These are phyloP conservation scores for Collybia mongolica DNA, from an alignment of 768 basidiomycete species.

Conservation along the genomic window DNA sequence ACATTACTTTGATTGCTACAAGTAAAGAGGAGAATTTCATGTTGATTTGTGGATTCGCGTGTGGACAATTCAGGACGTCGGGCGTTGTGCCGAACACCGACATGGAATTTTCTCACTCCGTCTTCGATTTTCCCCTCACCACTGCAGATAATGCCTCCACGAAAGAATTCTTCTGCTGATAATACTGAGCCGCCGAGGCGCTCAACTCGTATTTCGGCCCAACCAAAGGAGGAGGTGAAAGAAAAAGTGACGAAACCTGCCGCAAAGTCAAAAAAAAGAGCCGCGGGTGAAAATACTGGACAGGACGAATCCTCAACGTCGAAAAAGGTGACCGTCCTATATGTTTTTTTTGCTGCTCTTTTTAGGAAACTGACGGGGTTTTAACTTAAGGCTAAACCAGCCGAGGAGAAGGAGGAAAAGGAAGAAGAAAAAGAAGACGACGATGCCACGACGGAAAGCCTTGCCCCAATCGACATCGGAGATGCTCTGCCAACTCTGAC, in stretches of 20 bases:
- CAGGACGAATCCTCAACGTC: constrained; percentile 30
- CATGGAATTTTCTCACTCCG: constrained; percentile 1
- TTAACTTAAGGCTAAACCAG: constrained; percentile 31
- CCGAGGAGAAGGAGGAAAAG: constrained; percentile 23
- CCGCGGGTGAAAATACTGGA: constrained; percentile 20
- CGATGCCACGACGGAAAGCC: constrained; percentile 1
- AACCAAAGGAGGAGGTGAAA: constrained; percentile 38
- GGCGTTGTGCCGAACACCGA: constrained; percentile 1
- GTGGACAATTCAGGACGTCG: neutral
- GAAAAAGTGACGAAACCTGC: constrained; percentile 27
- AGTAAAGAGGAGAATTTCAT: constrained; percentile 1
- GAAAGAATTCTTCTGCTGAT: constrained; percentile 30
- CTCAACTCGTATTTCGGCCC: constrained; percentile 54
- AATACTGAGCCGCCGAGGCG: constrained; percentile 35
- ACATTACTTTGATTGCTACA: constrained; percentile 1
- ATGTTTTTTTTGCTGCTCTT: constrained; percentile 9
- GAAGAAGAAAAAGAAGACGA: constrained; percentile 12
- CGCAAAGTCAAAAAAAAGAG: constrained; percentile 25
- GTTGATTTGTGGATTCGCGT: neutral
- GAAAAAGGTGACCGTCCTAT: constrained; percentile 37
- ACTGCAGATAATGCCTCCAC: too few species aligned
- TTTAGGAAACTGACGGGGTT: constrained; percentile 7
- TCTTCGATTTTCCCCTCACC: neutral
- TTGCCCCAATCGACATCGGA: constrained; percentile 61
- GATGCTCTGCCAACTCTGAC: constrained; percentile 70